Evolutionary conservation across 345 rosid genomes (phyloP).

Genomic region (Ailanthus altissimus): DNA sequence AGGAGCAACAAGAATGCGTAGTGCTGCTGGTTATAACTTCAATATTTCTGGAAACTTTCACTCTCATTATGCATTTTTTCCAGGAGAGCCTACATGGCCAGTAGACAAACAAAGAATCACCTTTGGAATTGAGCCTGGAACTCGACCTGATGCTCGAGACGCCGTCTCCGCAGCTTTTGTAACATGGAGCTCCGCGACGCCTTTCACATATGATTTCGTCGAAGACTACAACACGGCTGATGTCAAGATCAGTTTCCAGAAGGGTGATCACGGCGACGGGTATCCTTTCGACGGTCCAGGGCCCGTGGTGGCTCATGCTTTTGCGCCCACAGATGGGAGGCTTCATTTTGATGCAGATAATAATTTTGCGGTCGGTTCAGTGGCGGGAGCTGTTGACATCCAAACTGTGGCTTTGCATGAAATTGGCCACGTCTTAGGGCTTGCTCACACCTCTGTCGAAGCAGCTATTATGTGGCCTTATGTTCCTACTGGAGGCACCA

Average conservation of each 20-base stretch:
- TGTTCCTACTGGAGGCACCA: neutral
- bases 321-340: neutral
- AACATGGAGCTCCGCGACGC: neutral
- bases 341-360: slow-evolving; percentile 2
- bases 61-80: too few species aligned
- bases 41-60: too few species aligned
- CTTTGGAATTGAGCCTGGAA: neutral
- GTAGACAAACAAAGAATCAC: neutral
- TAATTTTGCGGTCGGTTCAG: slow-evolving; percentile 7
- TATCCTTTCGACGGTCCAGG: neutral
- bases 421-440: slow-evolving; percentile 27
- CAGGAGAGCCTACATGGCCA: neutral
- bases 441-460: neutral
- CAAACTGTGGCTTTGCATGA: slow-evolving; percentile 26
- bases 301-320: neutral
- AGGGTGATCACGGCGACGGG: slow-evolving; percentile 3
- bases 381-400: neutral
- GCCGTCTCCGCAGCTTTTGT: neutral
- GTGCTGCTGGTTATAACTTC: too few species aligned
- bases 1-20: slow-evolving; percentile 16
- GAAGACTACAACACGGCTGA: neutral
- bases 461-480: slow-evolving; percentile 23
- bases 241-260: slow-evolving; percentile 16
- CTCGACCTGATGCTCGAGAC: neutral
- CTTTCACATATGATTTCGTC: neutral